These are phyloP conservation scores for Citrus australasica DNA, from an alignment of 345 rosid genomes.

Conservation along the genomic window DNA sequence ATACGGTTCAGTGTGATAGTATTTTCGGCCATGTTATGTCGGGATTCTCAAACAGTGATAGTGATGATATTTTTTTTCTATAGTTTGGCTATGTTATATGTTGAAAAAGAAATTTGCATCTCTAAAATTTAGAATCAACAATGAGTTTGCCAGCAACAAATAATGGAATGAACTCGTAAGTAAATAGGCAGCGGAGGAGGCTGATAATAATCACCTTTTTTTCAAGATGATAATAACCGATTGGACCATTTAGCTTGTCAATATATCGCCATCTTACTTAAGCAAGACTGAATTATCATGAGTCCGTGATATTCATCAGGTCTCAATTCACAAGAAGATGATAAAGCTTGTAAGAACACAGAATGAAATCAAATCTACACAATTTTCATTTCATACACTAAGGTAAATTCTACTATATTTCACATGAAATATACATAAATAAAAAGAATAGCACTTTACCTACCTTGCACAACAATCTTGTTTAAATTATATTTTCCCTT, in stretches of 20 bases:
- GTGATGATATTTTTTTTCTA: background rate
- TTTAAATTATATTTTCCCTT: background rate
- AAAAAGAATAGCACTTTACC: conserved; percentile 4
- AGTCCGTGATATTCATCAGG: background rate
- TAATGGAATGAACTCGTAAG: background rate
- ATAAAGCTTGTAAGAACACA: background rate
- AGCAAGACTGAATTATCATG: background rate
- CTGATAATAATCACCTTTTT: background rate
- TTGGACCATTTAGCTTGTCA: background rate
- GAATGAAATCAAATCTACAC: background rate
- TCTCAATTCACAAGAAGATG: background rate
- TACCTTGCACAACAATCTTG: background rate
- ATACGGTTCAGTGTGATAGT: background rate
- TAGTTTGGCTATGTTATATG: background rate
- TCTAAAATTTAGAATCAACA: background rate
- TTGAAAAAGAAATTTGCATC: background rate
- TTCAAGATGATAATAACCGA: too few species aligned
- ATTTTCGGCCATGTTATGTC: background rate
- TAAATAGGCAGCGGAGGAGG: background rate
- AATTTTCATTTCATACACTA: background rate
- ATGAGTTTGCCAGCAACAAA: background rate
- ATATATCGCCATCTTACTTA: background rate
- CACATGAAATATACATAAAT: conserved; percentile 6
- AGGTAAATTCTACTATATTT: background rate
- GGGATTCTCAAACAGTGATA: background rate